phyloP scores from a whole-genome alignment of 163 green algal species.

The Coccomyxa subellipsoidea region DNA sequence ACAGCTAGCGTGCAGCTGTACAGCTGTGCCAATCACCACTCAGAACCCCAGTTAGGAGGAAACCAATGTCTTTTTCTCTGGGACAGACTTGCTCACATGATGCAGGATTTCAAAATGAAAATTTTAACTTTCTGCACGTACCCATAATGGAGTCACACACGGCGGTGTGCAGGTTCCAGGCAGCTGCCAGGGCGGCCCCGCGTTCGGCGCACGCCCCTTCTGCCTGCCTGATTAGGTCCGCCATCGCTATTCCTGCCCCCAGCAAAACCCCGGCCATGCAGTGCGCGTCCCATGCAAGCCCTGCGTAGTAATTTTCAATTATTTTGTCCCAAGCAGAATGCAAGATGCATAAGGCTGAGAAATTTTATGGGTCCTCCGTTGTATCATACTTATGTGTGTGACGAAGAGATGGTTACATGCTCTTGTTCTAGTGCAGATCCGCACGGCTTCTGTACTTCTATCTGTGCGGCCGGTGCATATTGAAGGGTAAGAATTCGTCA shows the following conservation, averaged over 20 bases:
- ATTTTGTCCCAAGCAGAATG: too few relatives aligned
- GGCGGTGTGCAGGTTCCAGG: slow-evolving; percentile 27
- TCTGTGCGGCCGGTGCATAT: too few relatives aligned
- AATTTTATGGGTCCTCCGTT: too few relatives aligned
- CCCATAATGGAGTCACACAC: neutral
- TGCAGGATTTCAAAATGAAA: neutral
- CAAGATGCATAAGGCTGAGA: too few relatives aligned
- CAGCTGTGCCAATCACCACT: too few relatives aligned
- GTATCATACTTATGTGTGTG: too few relatives aligned
- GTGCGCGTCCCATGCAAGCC: neutral
- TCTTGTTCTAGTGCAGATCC: too few relatives aligned
- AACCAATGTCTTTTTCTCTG: neutral
- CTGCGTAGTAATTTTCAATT: too few relatives aligned
- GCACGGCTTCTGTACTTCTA: too few relatives aligned
- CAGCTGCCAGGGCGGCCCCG: slow-evolving; percentile 5
- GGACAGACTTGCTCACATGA: neutral
- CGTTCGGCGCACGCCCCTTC: slow-evolving; percentile 22
- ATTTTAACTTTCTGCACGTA: neutral
- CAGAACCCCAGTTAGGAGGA: neutral
- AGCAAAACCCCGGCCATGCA: neutral
- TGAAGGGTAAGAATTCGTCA: too few relatives aligned
- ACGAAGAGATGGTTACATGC: too few relatives aligned
- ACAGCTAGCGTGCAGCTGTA: too few relatives aligned
- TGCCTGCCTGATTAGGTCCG: slow-evolving; percentile 19
- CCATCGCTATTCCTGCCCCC: slow-evolving; percentile 12